Base-by-base conservation (phyloP, 73 alveolate species). In the Paraurostyla sp. region DNA sequence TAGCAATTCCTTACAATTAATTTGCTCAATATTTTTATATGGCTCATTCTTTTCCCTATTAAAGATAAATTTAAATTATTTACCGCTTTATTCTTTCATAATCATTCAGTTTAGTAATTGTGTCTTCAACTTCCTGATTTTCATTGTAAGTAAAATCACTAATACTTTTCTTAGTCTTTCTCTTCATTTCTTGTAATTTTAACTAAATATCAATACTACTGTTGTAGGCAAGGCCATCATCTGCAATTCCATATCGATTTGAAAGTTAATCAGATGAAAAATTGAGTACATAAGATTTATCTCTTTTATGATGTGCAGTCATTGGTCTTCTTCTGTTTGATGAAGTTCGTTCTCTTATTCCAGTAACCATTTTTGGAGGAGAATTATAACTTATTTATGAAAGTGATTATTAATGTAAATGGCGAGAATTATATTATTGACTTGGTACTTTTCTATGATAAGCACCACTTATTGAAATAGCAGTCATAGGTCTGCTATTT, bases 1-100 rank as follows among this genome's bases (percentile, higher is more conserved):
- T n/a, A 75, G 18, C 11, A 48, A 29, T 75, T 75, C 87, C 33
- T 75, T 75, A 30, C 75, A 50, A 30, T 75, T 75, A 25, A 75
- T 29, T 25, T 48, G 42, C n/a, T 43, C 69, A 20, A 75, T 33
- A 43, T 75, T 32, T 51, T 27, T 46, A n/a, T 29, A 48, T 1
- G 75, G 69, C 25, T 75, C 48, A 25, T 32, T 51, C 58, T 27
- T 43, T 15, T 22, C 51, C 16, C 76, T 71, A 71, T 13, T 35
- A 38, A 40, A n/a, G 40, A 38, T 71, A 35, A 43, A 7, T 38
- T 20, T 11, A 15, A 63, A 30, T 18, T 25, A 30, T 15, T 7
- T 13, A 25, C 51, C 54, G 27, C 9, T 18, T 38, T 30, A 35
- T 15, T 22, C 40, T 38, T n/a, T 42, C 40, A 9, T 38, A 41